Evolutionary conservation across 176 grass and related monocot genomes (phyloP).

Genomic region (Ensete ventricosum): DNA sequence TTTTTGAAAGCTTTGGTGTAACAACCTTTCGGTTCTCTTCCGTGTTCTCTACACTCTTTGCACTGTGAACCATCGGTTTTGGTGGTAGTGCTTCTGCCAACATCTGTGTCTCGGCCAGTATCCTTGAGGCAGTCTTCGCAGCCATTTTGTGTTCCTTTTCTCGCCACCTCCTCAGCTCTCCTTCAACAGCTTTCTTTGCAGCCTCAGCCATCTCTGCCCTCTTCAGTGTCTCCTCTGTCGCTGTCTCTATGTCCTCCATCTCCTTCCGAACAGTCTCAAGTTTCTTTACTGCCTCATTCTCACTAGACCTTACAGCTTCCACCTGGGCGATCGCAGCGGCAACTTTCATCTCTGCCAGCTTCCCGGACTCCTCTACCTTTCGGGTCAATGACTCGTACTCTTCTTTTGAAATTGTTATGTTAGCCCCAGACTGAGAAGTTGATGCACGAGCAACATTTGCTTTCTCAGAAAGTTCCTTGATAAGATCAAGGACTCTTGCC

Average conservation of each 20-base stretch:
- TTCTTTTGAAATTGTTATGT: conserved; percentile 88
- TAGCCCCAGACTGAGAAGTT: conserved; percentile 54
- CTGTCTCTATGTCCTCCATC: conserved; percentile 79
- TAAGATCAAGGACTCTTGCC: conserved; percentile 60
- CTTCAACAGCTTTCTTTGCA: conserved; percentile 80
- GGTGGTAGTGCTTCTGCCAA: conserved; percentile 14
- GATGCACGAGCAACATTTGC: conserved; percentile 58
- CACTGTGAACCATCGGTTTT: conserved; percentile 22
- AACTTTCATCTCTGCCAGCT: conserved; percentile 85
- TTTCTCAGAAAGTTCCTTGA: conserved; percentile 73
- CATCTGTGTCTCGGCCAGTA: conserved; percentile 35
- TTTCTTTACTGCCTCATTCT: conserved; percentile 74
- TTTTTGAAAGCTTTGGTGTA: conserved; percentile 30
- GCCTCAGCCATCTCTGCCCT: conserved; percentile 83
- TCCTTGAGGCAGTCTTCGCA: conserved; percentile 32
- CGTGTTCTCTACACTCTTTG: conserved; percentile 31
- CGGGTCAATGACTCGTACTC: conserved; percentile 73
- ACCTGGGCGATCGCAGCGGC: conserved; percentile 78
- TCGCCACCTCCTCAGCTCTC: conserved; percentile 68
- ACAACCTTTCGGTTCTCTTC: conserved; percentile 35
- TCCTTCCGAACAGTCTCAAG: conserved; percentile 65
- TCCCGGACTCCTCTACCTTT: conserved; percentile 76
- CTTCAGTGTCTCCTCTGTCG: conserved; percentile 75
- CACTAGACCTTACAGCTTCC: conserved; percentile 69
- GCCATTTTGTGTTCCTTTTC: conserved; percentile 70